Evolutionary conservation across 1,284 basidiomycete species (phyloP).

Genomic region (Volvariella surrecta): DNA sequence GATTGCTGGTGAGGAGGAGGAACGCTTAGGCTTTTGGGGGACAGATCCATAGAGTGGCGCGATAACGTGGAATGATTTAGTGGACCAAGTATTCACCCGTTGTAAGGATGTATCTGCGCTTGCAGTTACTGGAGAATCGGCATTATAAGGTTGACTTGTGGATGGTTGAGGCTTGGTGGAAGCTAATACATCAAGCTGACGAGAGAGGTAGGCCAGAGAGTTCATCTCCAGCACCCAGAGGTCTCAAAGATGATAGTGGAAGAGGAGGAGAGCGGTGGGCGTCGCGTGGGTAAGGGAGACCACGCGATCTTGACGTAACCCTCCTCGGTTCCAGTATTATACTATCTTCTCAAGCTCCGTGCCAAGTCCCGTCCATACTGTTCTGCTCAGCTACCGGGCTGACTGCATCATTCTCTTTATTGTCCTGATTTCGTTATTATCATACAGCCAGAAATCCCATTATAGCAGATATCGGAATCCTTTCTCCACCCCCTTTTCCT

Average conservation of each 20-base stretch:
- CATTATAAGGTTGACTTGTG: conserved; percentile 28
- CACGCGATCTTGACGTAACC: background rate
- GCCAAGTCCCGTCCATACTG: background rate
- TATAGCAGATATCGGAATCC: conserved; percentile 32
- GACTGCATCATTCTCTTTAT: no score
- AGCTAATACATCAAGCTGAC: conserved; percentile 55
- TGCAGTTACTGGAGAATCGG: conserved; percentile 15
- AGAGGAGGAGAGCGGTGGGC: no score
- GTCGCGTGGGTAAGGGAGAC: no score
- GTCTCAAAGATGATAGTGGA: no score
- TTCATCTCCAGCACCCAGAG: conserved; percentile 38
- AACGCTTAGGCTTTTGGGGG: conserved; percentile 33
- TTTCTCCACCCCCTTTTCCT: conserved; percentile 19
- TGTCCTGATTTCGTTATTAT: conserved; percentile 2
- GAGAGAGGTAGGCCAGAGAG: conserved; percentile 60
- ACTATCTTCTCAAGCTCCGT: background rate
- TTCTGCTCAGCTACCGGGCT: background rate
- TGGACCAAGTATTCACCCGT: conserved; percentile 50
- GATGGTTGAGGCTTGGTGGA: conserved; percentile 41
- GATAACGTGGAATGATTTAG: conserved; percentile 39
- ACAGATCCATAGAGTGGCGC: conserved; percentile 20
- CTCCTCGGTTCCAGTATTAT: background rate
- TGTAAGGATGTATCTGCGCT: conserved; percentile 27
- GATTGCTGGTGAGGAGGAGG: conserved; percentile 40
- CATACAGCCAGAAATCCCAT: background rate